Evolutionary conservation across 75 land plant species (phyloP).

Genomic region (Cryptomeria japonica): DNA sequence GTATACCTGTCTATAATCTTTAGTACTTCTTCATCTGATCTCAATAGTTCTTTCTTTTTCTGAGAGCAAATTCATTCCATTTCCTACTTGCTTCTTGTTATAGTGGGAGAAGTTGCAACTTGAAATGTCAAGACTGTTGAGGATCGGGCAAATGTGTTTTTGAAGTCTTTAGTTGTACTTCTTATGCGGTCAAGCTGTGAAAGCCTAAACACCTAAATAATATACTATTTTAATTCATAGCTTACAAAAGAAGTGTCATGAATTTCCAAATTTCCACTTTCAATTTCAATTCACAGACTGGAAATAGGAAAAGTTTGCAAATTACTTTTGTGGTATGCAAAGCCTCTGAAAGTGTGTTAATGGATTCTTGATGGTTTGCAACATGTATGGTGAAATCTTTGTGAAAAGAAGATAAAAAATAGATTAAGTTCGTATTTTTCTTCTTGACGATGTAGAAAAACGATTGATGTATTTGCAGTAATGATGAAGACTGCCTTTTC

Average conservation of each 20-base stretch:
- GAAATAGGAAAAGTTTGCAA: neutral
- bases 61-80: neutral
- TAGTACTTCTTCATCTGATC: neutral
- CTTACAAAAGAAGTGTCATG: neutral
- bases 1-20: neutral
- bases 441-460: neutral
- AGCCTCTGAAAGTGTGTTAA: neutral
- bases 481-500: neutral
- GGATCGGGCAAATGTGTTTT: neutral
- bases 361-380: neutral
- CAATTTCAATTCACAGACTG: too few species aligned
- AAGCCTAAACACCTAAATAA: neutral
- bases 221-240: neutral
- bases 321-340: neutral
- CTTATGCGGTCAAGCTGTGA: neutral
- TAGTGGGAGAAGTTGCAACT: neutral
- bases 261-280: too few species aligned
- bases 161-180: neutral
- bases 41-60: neutral
- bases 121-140: neutral
- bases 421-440: neutral
- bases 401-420: neutral
- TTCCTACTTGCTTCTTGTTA: neutral
- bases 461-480: neutral
- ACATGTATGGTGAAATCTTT: neutral